Percentiles rank a stretch among this genome's conserved stretches.
phyloP scores from a whole-genome alignment of 2,329 filamentous ascomycete genomes.

The Aspergillus puulaauensis region DNA sequence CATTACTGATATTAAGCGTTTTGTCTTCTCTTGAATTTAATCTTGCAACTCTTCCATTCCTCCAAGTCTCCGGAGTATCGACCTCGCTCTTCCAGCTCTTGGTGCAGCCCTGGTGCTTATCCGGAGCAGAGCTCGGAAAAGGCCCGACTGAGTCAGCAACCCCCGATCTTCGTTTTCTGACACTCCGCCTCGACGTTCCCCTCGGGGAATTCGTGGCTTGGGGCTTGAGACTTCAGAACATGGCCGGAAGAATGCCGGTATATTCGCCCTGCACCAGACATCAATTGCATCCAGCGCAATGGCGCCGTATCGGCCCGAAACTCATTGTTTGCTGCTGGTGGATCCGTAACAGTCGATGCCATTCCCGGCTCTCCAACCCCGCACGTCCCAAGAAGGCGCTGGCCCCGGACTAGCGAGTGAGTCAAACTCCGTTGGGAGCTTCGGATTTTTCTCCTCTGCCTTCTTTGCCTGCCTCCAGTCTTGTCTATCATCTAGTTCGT shows the following conservation, averaged over 20 bases:
- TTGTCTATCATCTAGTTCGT: background rate
- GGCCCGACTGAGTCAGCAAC: background rate
- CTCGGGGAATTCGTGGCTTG: background rate
- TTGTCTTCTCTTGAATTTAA: too few species aligned
- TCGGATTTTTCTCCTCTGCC: constrained; percentile 11
- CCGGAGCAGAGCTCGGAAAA: background rate
- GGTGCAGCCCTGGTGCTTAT: background rate
- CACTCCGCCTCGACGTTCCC: background rate
- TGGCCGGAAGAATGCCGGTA: background rate
- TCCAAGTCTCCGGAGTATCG: too few species aligned
- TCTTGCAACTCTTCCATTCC: too few species aligned
- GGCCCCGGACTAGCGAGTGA: background rate
- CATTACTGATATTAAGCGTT: too few species aligned
- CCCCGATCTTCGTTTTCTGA: background rate
- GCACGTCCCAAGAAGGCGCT: background rate
- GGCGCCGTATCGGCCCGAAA: background rate
- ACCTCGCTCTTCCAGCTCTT: background rate
- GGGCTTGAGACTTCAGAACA: background rate
- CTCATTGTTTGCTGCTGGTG: background rate
- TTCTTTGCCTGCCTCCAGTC: background rate
- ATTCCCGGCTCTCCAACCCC: constrained; percentile 7
- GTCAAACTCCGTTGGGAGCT: constrained; percentile 5
- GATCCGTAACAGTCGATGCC: background rate
- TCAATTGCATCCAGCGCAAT: background rate
- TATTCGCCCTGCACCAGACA: background rate